Evolutionary conservation across 495 filamentous ascomycete species (phyloP).

Genomic region (Neurospora intermedia): DNA sequence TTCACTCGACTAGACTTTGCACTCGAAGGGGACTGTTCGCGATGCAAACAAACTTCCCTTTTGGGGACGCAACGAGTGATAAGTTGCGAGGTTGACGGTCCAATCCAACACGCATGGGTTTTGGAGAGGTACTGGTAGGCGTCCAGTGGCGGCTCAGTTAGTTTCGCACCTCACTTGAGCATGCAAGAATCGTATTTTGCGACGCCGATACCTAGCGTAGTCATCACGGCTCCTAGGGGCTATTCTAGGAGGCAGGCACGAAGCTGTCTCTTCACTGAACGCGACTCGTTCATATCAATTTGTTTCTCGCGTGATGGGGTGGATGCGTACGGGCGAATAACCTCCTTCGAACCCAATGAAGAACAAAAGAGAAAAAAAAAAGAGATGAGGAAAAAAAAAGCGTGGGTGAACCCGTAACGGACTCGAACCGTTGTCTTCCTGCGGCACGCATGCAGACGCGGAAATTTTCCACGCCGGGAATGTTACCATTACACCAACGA

Average conservation of each 20-base stretch:
- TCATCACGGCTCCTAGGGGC: too few relatives aligned
- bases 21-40: background rate
- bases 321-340: too few relatives aligned
- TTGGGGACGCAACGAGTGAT: background rate
- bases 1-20: slow-evolving; percentile 2
- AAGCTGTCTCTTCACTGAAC: too few relatives aligned
- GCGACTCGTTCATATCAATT: too few relatives aligned
- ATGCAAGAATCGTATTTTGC: too few relatives aligned
- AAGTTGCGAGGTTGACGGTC: background rate
- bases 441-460: background rate
- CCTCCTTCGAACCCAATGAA: too few relatives aligned
- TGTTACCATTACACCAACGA: background rate
- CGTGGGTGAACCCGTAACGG: background rate
- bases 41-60: background rate
- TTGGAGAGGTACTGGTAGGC: background rate
- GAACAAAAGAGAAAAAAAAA: too few relatives aligned
- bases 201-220: too few relatives aligned
- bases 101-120: background rate
- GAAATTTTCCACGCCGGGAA: background rate
- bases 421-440: background rate
- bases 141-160: too few relatives aligned
- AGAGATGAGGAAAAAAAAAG: background rate
- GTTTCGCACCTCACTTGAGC: too few relatives aligned
- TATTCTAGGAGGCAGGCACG: too few relatives aligned
- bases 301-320: too few relatives aligned